Base-by-base conservation (phyloP, 108 stramenopile species). In the Parietichytrium sp. region DNA sequence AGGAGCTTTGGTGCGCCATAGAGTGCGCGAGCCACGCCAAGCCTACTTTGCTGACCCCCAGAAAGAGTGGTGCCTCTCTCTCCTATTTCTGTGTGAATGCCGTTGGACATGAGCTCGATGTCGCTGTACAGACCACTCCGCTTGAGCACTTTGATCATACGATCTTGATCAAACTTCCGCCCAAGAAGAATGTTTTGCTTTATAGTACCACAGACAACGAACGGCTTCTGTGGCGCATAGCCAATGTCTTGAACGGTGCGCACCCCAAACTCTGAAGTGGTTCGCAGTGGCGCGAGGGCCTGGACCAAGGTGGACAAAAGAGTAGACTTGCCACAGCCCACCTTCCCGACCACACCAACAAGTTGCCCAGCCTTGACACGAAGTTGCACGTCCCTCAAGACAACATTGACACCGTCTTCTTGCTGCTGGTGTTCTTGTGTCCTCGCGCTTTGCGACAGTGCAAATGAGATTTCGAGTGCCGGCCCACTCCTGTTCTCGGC, bases 1-100 rank as follows among this genome's bases (percentile, higher is more conserved):
- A 94, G 80, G 25, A 96, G 23, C 42, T 23, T 47, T 25, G 80
- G 54, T 1, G 77, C 85, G 4, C 25, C 51, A 51, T 88, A 88
- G 33, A 86, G 31, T 1, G 86, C 86, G 3, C 86, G 80, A 8
- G 86, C 86, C 54, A 86, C 15, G 6, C 55, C 52, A 38, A 80
- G 13, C 12, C 86, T 79, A 30, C 52, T 54, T 47, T 83, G 61
- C 49, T 86, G 86, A 15, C 86, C 86, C 8, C 86, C 86, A n/a
- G 78, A 80, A 13, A 86, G 33, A 20, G 79, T 86, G 12, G 77
- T 36, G 23, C 86, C 86, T 18, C 54, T 25, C 80, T 86, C 86
- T 1, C 86, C 86, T 33, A 86, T 78, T 29, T 84, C 86, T 31
- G 86, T 84, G 27, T 55, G 23, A 48, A 81, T 80, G 7, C 83